Percentiles rank a stretch among this genome's conserved stretches.
phyloP scores from a whole-genome alignment of 352 stramenopile species.

The Phytopythium cucurbitacearum region DNA sequence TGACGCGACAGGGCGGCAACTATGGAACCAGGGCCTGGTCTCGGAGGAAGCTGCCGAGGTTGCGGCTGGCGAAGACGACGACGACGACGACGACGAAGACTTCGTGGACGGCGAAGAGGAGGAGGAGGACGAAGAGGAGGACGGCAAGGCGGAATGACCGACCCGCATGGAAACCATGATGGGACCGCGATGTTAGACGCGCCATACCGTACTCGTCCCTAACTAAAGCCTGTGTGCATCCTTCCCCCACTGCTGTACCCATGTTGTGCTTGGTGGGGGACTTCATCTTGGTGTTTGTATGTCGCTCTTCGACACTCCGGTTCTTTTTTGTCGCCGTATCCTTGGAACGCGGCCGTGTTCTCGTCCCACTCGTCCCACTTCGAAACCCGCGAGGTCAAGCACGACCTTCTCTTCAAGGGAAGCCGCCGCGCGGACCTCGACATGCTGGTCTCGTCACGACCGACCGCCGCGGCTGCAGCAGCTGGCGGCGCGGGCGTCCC shows the following conservation, averaged over 20 bases:
- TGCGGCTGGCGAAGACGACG: slow-evolving; percentile 39
- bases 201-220: no score
- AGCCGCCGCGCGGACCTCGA: background rate
- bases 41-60: slow-evolving; percentile 51
- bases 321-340: no score
- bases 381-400: no score
- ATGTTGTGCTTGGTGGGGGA: no score
- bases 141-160: slow-evolving; percentile 11
- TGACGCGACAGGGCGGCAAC: slow-evolving; percentile 31
- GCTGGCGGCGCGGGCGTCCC: background rate
- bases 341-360: no score
- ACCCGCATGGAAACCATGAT: slow-evolving; percentile 12
- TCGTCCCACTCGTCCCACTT: no score
- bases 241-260: no score
- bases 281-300: no score
- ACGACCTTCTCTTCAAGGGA: no score
- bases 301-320: no score
- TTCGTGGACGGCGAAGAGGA: slow-evolving; percentile 26
- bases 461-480: slow-evolving; percentile 4
- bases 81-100: slow-evolving; percentile 35
- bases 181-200: no score
- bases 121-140: slow-evolving; percentile 29
- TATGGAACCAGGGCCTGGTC: slow-evolving; percentile 73
- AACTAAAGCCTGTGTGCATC: no score
- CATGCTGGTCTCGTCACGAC: slow-evolving; percentile 4